These are phyloP conservation scores for Nicotiana paniculata DNA, from an alignment of 257 asterid species.

Conservation along the genomic window DNA sequence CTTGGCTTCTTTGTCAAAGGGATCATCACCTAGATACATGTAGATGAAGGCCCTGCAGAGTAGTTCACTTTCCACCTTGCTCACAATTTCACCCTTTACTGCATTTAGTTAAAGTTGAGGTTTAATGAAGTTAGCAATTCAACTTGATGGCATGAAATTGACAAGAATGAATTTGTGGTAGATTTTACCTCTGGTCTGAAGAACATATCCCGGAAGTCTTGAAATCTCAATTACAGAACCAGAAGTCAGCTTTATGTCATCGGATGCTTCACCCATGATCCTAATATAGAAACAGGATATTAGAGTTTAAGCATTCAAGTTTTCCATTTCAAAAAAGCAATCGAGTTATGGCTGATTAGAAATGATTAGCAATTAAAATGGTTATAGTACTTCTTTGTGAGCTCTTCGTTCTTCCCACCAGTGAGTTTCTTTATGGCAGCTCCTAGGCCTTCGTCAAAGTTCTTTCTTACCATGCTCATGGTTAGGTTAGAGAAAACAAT, in stretches of 20 bases:
- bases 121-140: neutral
- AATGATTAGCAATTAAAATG: neutral
- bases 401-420: constrained; percentile 59
- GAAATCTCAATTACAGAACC: constrained; percentile 73
- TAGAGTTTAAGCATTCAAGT: neutral
- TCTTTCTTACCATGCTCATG: constrained; percentile 66
- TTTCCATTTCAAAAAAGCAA: too few relatives aligned
- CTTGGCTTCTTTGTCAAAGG: constrained; percentile 69
- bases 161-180: neutral
- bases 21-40: constrained; percentile 68
- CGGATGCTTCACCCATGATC: constrained; percentile 70
- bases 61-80: constrained; percentile 62
- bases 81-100: constrained; percentile 56
- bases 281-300: constrained; percentile 27
- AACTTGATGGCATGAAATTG: neutral
- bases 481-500: constrained; percentile 62
- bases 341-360: too few relatives aligned
- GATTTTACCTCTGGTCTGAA: constrained; percentile 58
- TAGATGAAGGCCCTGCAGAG: constrained; percentile 65
- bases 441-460: constrained; percentile 63
- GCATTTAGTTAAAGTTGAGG: constrained; percentile 19
- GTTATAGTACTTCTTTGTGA: constrained; percentile 44
- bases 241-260: constrained; percentile 54
- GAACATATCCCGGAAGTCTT: constrained; percentile 65
- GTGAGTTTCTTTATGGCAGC: constrained; percentile 71